Evolutionary conservation across 768 basidiomycete species (phyloP).

Genomic region (Exsudoporus frostii): DNA sequence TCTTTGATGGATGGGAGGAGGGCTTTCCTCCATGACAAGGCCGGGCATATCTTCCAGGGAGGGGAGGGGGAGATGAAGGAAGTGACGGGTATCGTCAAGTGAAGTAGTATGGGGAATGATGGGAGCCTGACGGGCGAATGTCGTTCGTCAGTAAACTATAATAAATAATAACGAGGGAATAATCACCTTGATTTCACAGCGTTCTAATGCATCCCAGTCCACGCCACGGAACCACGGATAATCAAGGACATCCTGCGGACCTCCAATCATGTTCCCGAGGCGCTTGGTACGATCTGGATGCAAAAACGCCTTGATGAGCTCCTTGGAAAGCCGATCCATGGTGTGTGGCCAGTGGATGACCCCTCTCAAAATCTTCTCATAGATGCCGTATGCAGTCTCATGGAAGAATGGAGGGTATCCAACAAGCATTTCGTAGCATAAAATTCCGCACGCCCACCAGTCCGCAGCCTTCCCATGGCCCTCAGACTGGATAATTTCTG

Average conservation of each 20-base stretch:
- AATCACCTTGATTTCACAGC: constrained; percentile 79
- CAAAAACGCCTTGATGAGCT: constrained; percentile 84
- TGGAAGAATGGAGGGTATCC: constrained; percentile 99
- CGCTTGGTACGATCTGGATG: constrained; percentile 90
- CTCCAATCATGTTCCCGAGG: constrained; percentile 89
- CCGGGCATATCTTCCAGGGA: constrained; percentile 78
- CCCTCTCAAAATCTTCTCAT: constrained; percentile 92
- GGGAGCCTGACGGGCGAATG: constrained; percentile 56
- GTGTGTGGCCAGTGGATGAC: constrained; percentile 88
- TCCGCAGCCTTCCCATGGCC: constrained; percentile 98
- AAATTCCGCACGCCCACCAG: constrained; percentile 98
- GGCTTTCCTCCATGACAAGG: constrained; percentile 60
- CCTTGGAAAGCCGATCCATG: constrained; percentile 86
- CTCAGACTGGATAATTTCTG: constrained; percentile 96
- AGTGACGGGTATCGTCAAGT: constrained; percentile 82
- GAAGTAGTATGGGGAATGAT: constrained; percentile 82
- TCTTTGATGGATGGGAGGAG: constrained; percentile 55
- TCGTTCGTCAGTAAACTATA: background rate
- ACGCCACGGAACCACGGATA: constrained; percentile 97
- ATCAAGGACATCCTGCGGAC: constrained; percentile 84
- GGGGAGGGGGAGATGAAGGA: constrained; percentile 76
- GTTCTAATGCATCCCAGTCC: constrained; percentile 86
- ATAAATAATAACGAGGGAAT: background rate
- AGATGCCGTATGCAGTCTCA: constrained; percentile 96
- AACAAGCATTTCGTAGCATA: constrained; percentile 98